Percentiles rank a stretch among this genome's conserved stretches.
phyloP scores from a whole-genome alignment of 2,329 filamentous ascomycete genomes.

The Orbilia quercus region DNA sequence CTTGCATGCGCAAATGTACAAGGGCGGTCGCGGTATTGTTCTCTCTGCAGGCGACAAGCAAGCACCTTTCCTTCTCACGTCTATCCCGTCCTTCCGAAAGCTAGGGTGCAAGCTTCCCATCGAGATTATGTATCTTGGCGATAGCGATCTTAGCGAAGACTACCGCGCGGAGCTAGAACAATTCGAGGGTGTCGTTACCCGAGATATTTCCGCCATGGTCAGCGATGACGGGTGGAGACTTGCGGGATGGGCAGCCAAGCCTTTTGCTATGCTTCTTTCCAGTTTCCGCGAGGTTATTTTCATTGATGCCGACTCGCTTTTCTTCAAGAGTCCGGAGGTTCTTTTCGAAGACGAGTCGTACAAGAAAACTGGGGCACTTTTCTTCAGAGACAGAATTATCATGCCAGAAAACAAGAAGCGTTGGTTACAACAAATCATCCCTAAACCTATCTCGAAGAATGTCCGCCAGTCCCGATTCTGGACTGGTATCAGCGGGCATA shows the following conservation, averaged over 20 bases:
- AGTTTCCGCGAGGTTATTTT: constrained; percentile 67
- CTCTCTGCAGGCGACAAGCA: constrained; percentile 65
- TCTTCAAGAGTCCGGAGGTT: constrained; percentile 64
- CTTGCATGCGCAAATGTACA: constrained; percentile 64
- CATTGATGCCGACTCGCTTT: constrained; percentile 66
- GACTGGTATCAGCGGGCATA: constrained; percentile 63
- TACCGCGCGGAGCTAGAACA: constrained; percentile 64
- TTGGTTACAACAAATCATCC: constrained; percentile 65
- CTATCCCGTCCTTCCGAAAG: constrained; percentile 63
- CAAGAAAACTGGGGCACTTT: constrained; percentile 64
- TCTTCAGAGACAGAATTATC: constrained; percentile 66
- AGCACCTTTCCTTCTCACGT: constrained; percentile 64
- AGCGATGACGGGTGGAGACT: constrained; percentile 65
- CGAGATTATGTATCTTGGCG: constrained; percentile 65
- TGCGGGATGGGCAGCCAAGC: constrained; percentile 66
- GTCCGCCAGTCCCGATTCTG: constrained; percentile 63
- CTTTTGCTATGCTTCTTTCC: constrained; percentile 66
- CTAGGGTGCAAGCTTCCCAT: constrained; percentile 64
- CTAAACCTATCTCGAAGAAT: constrained; percentile 64
- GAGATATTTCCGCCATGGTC: constrained; percentile 65
- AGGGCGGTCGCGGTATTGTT: constrained; percentile 65
- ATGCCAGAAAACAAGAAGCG: constrained; percentile 62
- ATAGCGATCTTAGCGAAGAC: constrained; percentile 65
- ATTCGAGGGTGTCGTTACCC: constrained; percentile 64
- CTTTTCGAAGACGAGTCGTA: constrained; percentile 66